These are phyloP conservation scores for Barnettozyma wickerhamii DNA, from an alignment of 805 yeast genomes.

Conservation along the genomic window DNA sequence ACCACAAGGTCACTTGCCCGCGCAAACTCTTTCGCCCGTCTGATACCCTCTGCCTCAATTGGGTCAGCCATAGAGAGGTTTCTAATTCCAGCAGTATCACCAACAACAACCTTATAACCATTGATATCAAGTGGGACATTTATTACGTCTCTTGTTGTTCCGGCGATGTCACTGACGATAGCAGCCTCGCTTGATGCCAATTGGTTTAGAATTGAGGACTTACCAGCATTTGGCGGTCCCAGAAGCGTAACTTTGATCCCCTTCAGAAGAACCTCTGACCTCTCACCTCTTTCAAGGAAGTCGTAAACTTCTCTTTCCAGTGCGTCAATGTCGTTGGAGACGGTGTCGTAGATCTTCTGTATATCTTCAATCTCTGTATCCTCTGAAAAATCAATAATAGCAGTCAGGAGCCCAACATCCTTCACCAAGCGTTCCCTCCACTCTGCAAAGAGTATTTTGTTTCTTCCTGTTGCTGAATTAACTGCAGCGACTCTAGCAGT, in stretches of 20 bases:
- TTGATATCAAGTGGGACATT: conserved; percentile 76
- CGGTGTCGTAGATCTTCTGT: conserved; percentile 46
- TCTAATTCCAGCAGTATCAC: conserved; percentile 94
- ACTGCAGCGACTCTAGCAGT: conserved; percentile 75
- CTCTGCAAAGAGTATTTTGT: conserved; percentile 43
- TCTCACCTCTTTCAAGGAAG: conserved; percentile 41
- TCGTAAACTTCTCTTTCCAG: conserved; percentile 42
- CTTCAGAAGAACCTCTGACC: conserved; percentile 57
- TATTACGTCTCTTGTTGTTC: conserved; percentile 88
- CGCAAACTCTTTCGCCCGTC: conserved; percentile 62
- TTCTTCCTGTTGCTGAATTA: conserved; percentile 66
- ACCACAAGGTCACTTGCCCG: conserved; percentile 61
- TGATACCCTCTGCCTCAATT: conserved; percentile 79
- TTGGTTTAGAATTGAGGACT: conserved; percentile 78
- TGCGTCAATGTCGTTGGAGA: conserved; percentile 36
- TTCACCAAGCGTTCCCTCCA: conserved; percentile 71
- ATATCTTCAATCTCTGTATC: conserved; percentile 80
- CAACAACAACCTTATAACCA: conserved; percentile 79
- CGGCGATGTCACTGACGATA: conserved; percentile 86
- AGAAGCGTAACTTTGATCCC: conserved; percentile 73
- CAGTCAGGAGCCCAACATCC: conserved; percentile 72
- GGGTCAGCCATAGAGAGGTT: conserved; percentile 40
- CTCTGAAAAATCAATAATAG: conserved; percentile 92
- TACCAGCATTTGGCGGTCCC: conserved; percentile 97
- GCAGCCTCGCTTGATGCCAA: conserved; percentile 79